Conservation (phyloP, 192 early-diverging fungal species). For the Dissophora globulifera region DNA sequence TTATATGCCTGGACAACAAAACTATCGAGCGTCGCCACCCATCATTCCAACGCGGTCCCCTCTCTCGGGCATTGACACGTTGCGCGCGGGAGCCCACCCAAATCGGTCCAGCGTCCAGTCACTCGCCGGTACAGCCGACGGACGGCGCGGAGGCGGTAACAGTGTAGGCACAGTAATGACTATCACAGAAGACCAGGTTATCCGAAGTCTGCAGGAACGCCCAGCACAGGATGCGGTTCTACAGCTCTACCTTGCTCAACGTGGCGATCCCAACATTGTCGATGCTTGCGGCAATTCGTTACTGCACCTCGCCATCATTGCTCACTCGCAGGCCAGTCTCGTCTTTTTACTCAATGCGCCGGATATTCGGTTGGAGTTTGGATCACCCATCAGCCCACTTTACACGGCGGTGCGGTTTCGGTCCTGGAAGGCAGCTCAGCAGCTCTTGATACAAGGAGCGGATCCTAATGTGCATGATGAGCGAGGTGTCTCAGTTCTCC, state of each 20-base stretch:
- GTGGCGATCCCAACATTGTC: conserved; percentile 48
- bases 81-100: conserved; percentile 18
- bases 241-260: conserved; percentile 33
- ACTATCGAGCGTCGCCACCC: conserved; percentile 31
- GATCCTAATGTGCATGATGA: conserved; percentile 50
- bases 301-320: conserved; percentile 47
- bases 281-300: conserved; percentile 43
- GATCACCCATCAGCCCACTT: conserved; percentile 48
- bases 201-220: conserved; percentile 31
- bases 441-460: conserved; percentile 43
- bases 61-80: conserved; percentile 15
- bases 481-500: conserved; percentile 37
- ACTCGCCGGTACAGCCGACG: conserved; percentile 8
- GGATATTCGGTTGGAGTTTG: conserved; percentile 43
- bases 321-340: conserved; percentile 41
- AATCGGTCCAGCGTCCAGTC: conserved; percentile 47
- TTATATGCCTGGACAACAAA: conserved; percentile 23
- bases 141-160: not conserved
- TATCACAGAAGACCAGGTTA: conserved; percentile 41
- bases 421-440: conserved; percentile 51
- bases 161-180: not conserved
- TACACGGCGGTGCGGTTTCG: conserved; percentile 47
- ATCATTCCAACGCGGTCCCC: conserved; percentile 36
- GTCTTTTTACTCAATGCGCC: conserved; percentile 46
- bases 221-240: conserved; percentile 40